Percentiles rank a stretch among this genome's conserved stretches.
Evolutionary conservation across 306 rosid species (phyloP).

Genomic region (Citrullus colocynthis): DNA sequence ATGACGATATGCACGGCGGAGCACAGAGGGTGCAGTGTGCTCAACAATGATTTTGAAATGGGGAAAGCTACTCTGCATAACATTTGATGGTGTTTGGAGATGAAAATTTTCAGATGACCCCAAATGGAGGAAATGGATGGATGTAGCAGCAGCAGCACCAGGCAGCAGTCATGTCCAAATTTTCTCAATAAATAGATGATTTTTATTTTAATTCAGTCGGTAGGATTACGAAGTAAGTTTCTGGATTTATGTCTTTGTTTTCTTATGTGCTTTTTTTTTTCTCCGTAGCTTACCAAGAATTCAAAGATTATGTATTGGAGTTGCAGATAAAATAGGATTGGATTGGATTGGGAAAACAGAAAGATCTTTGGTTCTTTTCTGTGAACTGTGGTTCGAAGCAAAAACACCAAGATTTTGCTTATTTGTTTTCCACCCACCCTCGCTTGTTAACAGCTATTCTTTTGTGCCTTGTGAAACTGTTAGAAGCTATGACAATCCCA

Average conservation of each 20-base stretch:
- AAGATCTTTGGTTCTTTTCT: background rate
- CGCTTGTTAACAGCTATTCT: background rate
- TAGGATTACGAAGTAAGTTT: background rate
- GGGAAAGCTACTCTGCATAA: background rate
- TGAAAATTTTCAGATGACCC: background rate
- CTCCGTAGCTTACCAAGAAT: conserved; percentile 1
- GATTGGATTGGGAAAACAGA: background rate
- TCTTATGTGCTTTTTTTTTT: background rate
- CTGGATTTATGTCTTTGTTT: background rate
- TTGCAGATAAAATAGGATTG: background rate
- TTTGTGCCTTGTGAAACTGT: background rate
- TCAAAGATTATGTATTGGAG: conserved; percentile 3
- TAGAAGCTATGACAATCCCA: background rate
- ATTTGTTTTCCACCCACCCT: background rate
- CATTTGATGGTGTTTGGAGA: background rate
- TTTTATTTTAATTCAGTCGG: background rate
- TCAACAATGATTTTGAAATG: conserved; percentile 23
- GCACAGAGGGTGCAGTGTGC: conserved; percentile 97
- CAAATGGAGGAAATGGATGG: background rate
- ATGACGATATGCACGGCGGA: conserved; percentile 90
- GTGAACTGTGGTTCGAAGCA: conserved; percentile 8
- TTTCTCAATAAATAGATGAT: conserved; percentile 6
- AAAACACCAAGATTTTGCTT: background rate
- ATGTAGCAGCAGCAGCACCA: background rate
- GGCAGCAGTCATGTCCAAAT: background rate